Evolutionary conservation across 805 yeast species (phyloP), one percentile per base, ranked within the genome.

Genomic region (Myxozyma nipponensis): DNA sequence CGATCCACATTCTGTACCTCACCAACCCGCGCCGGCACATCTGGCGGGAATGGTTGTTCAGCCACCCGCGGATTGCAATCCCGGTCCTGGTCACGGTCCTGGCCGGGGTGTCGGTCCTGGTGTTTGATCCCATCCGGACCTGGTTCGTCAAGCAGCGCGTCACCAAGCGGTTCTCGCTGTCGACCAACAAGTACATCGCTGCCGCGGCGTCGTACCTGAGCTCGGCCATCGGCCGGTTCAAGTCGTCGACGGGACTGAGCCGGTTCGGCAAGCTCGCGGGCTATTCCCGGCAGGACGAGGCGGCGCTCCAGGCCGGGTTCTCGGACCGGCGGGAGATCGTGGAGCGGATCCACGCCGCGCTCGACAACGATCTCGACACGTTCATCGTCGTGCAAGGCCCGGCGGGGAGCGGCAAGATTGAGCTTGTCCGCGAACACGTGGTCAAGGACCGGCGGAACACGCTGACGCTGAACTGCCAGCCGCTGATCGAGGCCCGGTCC

Each of bases 301-400:
- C 41, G 7, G 44, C 42, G 13, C 22, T 46, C 35, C 50, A 49
- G 30, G 41, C 50, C 23, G 47, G 50, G 23, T 84, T 95, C 95
- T 75, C 77, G 32, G 95, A 89, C 61, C 72, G 96, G 39, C 66
- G 72, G 35, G 84, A 82, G 46, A 77, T 78, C 53, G 80, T 84
- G 0, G 80, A 82, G 50, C 87, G 84, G 56, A 63, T 93, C 49
- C 77, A 76, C 57, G 71, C 85, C 58, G 86, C 95, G 93, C 71
- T 93, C 4, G 82, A 81, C 50, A 98, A 93, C 66, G 90, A 89
- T 55, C 81, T 82, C n/a, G 83, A 85, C 65, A 87, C 97, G 1
- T 93, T 89, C 64, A 89, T 91, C 23, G 80, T 93, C 2, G 82
- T 93, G 2, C 79, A 83, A 55, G 98, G 98, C 10, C 98, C 98